A percentile compares a stretch with the other conserved stretches of the same genome.
These are phyloP conservation scores for Penicillium turbatum DNA, from an alignment of 495 filamentous ascomycete genomes.

Conservation along the genomic window DNA sequence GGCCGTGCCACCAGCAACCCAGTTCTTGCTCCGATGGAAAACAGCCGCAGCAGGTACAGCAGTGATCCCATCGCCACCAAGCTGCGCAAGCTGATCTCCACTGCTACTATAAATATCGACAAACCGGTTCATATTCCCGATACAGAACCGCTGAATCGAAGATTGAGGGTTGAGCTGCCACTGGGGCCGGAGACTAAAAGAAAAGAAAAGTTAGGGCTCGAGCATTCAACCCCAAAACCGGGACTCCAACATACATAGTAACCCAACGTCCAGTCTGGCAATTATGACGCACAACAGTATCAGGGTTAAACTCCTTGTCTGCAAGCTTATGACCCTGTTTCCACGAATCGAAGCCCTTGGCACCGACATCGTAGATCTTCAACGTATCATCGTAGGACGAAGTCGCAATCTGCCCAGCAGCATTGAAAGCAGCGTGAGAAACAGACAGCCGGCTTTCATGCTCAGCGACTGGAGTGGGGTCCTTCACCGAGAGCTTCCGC, in stretches of 20 bases:
- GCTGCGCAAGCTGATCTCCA: constrained; percentile 86
- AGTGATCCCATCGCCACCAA: constrained; percentile 83
- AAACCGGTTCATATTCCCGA: constrained; percentile 97
- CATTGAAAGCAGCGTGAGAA: constrained; percentile 84
- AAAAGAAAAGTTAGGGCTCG: constrained; percentile 20
- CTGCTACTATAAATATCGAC: constrained; percentile 79
- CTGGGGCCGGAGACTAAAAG: constrained; percentile 81
- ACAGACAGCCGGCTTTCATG: constrained; percentile 81
- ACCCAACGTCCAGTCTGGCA: constrained; percentile 91
- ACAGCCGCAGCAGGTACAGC: constrained; percentile 90
- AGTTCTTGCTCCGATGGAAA: constrained; percentile 83
- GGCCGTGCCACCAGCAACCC: constrained; percentile 88
- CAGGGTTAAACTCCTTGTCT: constrained; percentile 63
- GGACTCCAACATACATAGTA: constrained; percentile 52
- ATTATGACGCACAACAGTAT: constrained; percentile 72
- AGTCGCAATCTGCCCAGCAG: constrained; percentile 77
- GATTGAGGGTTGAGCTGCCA: constrained; percentile 81
- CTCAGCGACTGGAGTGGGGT: constrained; percentile 69
- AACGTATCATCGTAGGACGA: constrained; percentile 92
- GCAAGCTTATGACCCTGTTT: constrained; percentile 53
- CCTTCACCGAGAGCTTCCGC: constrained; percentile 63
- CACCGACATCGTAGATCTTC: constrained; percentile 79
- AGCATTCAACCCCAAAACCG: not conserved
- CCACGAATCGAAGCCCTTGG: constrained; percentile 56
- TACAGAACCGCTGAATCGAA: constrained; percentile 77